phyloP scores from a whole-genome alignment of 768 basidiomycete genomes.

The Rhizopogon vinicolor region DNA sequence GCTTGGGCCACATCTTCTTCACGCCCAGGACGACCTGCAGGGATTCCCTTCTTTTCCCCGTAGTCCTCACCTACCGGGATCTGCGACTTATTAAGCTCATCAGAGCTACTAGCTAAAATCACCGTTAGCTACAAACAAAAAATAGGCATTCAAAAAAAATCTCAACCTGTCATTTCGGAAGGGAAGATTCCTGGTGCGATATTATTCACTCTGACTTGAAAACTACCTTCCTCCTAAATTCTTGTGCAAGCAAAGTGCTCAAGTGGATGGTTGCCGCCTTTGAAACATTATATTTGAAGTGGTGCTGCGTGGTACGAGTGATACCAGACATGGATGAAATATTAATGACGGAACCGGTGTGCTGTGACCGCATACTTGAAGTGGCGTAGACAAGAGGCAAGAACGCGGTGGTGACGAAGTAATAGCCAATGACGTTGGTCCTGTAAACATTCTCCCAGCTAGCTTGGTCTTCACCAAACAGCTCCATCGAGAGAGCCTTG shows the following conservation, averaged over 20 bases:
- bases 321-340: constrained; percentile 39
- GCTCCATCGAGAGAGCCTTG: constrained; percentile 18
- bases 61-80: constrained; percentile 23
- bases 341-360: constrained; percentile 37
- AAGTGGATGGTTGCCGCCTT: constrained; percentile 35
- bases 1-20: constrained; percentile 33
- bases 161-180: constrained; percentile 26
- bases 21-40: constrained; percentile 28
- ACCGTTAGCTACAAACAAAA: neutral
- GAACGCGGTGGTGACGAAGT: constrained; percentile 42
- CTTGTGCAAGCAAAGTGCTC: constrained; percentile 30
- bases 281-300: constrained; percentile 41
- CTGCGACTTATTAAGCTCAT: constrained; percentile 28
- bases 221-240: constrained; percentile 25
- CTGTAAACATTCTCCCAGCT: constrained; percentile 26
- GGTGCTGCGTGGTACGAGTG: constrained; percentile 34
- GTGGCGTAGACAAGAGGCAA: constrained; percentile 37
- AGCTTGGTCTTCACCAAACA: constrained; percentile 21
- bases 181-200: constrained; percentile 34
- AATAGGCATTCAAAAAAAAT: neutral
- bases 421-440: constrained; percentile 31
- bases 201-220: constrained; percentile 31
- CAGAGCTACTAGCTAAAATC: constrained; percentile 9
- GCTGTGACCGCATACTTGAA: constrained; percentile 15
- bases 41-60: constrained; percentile 29